These are phyloP conservation scores for Sarcocystis neurona DNA, from an alignment of 169 alveolate species.

Conservation along the genomic window DNA sequence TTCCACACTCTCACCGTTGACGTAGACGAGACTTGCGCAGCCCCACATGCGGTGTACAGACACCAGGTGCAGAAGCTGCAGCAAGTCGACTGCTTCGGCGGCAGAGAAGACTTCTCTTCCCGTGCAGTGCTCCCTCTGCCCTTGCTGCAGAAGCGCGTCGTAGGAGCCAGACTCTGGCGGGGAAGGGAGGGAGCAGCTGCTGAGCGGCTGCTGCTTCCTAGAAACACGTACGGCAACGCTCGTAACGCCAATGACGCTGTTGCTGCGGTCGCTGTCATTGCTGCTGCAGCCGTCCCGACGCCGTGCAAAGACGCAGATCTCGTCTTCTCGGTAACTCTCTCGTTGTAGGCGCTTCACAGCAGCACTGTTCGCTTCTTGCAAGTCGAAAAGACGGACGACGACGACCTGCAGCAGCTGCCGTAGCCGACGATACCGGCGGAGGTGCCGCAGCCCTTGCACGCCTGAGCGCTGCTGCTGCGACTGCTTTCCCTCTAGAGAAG, in stretches of 20 bases:
- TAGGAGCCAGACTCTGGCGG: too few species aligned
- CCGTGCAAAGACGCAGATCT: background rate
- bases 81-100: constrained; percentile 4
- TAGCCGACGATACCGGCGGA: background rate
- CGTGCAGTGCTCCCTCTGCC: background rate
- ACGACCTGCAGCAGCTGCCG: background rate
- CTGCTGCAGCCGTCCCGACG: too few species aligned
- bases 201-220: too few species aligned
- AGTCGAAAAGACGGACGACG: background rate
- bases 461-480: too few species aligned
- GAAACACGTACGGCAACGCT: too few species aligned
- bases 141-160: too few species aligned
- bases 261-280: too few species aligned
- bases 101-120: background rate
- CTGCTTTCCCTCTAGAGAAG: background rate
- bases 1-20: constrained; percentile 26
- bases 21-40: background rate
- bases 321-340: background rate
- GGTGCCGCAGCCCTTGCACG: too few species aligned
- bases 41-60: constrained; percentile 36
- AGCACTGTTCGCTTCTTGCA: background rate
- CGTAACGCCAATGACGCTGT: too few species aligned
- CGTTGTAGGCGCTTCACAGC: background rate
- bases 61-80: constrained; percentile 23
- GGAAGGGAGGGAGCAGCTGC: too few species aligned